Conservation (phyloP, 2,329 filamentous ascomycete species). For the Sporothrix brunneoviolacea region DNA sequence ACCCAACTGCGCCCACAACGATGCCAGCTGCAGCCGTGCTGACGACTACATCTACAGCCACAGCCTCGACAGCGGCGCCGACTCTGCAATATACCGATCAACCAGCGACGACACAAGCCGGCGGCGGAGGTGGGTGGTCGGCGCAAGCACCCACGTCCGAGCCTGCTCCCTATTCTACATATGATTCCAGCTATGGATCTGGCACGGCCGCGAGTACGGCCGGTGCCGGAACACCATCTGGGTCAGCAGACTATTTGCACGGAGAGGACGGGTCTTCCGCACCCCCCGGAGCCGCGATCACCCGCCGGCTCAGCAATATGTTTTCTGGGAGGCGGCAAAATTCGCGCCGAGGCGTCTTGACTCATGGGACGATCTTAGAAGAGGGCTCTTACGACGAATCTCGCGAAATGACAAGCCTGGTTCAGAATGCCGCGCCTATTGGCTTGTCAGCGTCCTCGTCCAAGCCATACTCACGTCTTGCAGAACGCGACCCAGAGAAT, state of each 20-base stretch:
- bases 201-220: too few relatives aligned
- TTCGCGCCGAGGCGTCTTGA: slow-evolving; percentile 16
- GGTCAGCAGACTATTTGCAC: too few relatives aligned
- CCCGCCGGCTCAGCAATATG: slow-evolving; percentile 9
- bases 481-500: slow-evolving; percentile 28
- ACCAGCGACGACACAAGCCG: not conserved
- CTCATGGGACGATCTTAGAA: slow-evolving; percentile 29
- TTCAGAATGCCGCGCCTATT: slow-evolving; percentile 36
- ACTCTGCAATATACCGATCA: not conserved
- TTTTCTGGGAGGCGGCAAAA: slow-evolving; percentile 7
- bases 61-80: not conserved
- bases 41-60: not conserved
- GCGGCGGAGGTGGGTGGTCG: not conserved
- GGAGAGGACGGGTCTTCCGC: not conserved
- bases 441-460: slow-evolving; percentile 16
- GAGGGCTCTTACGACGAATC: slow-evolving; percentile 25
- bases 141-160: not conserved
- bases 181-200: slow-evolving; percentile 8
- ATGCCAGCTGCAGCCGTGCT: not conserved
- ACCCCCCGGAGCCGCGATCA: not conserved
- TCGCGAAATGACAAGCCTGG: slow-evolving; percentile 30
- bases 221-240: not conserved
- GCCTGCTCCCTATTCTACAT: slow-evolving; percentile 7
- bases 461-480: slow-evolving; percentile 24
- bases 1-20: not conserved